Conservation (phyloP, 257 asterid species). For the Nicotiana attenuata region DNA sequence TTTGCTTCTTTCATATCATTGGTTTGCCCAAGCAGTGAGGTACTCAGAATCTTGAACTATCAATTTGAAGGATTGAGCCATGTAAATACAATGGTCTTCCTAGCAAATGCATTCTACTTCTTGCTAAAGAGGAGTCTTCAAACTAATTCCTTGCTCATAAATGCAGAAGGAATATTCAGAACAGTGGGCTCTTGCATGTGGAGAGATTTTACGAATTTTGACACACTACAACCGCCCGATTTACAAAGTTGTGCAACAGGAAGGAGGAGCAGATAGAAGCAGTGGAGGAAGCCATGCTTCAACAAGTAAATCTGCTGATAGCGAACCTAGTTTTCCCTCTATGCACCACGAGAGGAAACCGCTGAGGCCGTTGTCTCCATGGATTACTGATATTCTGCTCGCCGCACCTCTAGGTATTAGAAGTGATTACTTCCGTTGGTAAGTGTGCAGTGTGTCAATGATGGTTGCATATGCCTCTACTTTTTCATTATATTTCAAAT, state of each 20-base stretch:
- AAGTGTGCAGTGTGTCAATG: constrained; percentile 24
- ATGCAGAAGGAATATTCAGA: constrained; percentile 88
- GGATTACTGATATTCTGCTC: constrained; percentile 93
- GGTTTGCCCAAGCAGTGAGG: constrained; percentile 82
- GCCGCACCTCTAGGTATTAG: constrained; percentile 94
- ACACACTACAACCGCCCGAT: constrained; percentile 95
- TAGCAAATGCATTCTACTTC: background rate
- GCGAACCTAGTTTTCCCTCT: constrained; percentile 42
- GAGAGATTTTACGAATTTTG: constrained; percentile 87
- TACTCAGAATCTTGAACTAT: constrained; percentile 22
- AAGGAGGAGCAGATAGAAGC: constrained; percentile 61
- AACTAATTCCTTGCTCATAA: constrained; percentile 12
- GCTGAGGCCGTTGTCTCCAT: constrained; percentile 83
- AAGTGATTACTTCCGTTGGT: constrained; percentile 99
- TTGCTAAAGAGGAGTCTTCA: constrained; percentile 20
- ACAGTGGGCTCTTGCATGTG: constrained; percentile 99
- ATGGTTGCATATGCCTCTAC: background rate
- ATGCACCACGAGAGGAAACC: constrained; percentile 73
- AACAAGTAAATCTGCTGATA: constrained; percentile 48
- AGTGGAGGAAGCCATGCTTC: constrained; percentile 68
- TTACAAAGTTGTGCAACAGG: constrained; percentile 65
- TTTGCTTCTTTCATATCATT: constrained; percentile 90
- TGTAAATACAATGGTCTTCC: background rate
- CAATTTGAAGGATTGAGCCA: background rate
- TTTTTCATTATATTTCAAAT: background rate